A percentile compares a stretch with the other conserved stretches of the same genome.
Evolutionary conservation across 2,329 filamentous ascomycete genomes (phyloP).

Genomic region (Alternaria sp.): DNA sequence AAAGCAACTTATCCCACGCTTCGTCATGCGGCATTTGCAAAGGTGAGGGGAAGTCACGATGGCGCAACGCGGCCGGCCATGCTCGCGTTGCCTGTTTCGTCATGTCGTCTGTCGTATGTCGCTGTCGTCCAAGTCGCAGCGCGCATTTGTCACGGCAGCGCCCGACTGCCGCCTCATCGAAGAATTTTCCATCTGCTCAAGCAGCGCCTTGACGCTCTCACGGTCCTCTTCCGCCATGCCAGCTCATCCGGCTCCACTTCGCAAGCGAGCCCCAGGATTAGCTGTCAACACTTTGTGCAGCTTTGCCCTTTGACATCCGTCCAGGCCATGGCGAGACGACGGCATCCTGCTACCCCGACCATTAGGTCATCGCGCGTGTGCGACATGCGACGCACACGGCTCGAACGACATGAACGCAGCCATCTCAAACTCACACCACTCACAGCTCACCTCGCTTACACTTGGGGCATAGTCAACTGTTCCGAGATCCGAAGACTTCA

Average conservation of each 20-base stretch:
- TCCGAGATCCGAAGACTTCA: constrained; percentile 16
- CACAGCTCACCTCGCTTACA: constrained; percentile 6
- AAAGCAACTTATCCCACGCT: constrained; percentile 25
- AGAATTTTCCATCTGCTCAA: constrained; percentile 1
- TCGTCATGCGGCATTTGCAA: constrained; percentile 25
- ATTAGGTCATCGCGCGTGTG: constrained; percentile 26
- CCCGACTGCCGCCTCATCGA: constrained; percentile 5
- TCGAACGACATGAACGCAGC: constrained; percentile 18
- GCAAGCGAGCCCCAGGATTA: constrained; percentile 18
- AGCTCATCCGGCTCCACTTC: constrained; percentile 24
- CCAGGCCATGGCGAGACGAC: constrained; percentile 21
- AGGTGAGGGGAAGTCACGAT: constrained; percentile 19
- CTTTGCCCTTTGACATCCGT: constrained; percentile 18
- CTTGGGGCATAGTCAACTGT: constrained; percentile 1
- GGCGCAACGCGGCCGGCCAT: constrained; percentile 24
- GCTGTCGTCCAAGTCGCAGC: constrained; percentile 1
- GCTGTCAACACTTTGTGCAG: constrained; percentile 5
- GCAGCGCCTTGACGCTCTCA: constrained; percentile 4
- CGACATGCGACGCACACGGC: constrained; percentile 9
- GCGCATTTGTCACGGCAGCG: constrained; percentile 1
- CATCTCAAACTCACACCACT: constrained; percentile 37
- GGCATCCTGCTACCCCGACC: constrained; percentile 16
- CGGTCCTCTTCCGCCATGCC: constrained; percentile 14
- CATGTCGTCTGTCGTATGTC: not conserved
- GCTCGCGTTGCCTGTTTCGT: not conserved